phyloP scores from a whole-genome alignment of 2,329 filamentous ascomycete genomes.

The Sclerotinia minor region DNA sequence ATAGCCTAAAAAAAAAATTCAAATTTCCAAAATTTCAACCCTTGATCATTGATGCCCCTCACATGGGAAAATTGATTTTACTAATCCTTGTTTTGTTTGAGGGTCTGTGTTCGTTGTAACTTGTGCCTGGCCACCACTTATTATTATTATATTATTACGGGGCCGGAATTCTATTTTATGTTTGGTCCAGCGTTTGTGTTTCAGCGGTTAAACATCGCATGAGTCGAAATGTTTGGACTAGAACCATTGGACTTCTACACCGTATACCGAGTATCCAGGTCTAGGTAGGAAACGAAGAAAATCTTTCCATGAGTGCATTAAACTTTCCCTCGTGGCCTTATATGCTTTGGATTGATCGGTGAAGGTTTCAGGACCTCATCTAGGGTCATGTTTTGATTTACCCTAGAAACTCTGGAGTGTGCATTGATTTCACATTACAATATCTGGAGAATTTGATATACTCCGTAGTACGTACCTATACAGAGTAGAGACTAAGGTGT shows the following conservation, averaged over 20 bases:
- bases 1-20: too few species aligned
- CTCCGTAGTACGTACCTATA: too few species aligned
- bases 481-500: too few species aligned
- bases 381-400: neutral
- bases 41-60: neutral
- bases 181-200: neutral
- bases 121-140: neutral
- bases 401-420: too few species aligned
- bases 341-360: neutral
- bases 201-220: conserved; percentile 2
- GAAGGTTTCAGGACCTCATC: neutral
- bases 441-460: neutral
- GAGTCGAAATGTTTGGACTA: neutral
- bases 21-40: neutral
- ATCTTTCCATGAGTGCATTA: neutral
- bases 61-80: neutral
- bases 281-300: neutral
- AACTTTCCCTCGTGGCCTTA: too few species aligned
- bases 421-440: neutral
- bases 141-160: neutral
- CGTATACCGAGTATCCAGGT: neutral
- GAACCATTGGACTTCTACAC: neutral
- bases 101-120: neutral
- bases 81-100: neutral
- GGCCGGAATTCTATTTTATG: neutral